These are phyloP conservation scores for Heterobasidion occidentale DNA, from an alignment of 1,284 basidiomycete genomes.

Conservation along the genomic window DNA sequence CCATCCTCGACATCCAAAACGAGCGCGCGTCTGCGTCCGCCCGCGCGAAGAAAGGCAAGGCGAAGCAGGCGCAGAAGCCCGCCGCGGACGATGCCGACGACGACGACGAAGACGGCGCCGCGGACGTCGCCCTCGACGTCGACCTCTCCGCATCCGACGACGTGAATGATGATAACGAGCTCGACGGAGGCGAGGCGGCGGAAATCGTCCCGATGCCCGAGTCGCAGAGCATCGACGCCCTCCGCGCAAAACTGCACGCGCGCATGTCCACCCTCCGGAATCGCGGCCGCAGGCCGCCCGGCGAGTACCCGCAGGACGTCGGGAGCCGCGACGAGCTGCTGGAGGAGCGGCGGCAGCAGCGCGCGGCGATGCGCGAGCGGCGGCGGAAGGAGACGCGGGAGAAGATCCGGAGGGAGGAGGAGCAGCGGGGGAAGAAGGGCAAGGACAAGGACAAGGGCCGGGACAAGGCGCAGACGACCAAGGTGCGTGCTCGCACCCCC, in stretches of 20 bases:
- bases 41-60: slow-evolving; percentile 33
- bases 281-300: slow-evolving; percentile 16
- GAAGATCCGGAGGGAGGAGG: slow-evolving; percentile 58
- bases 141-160: slow-evolving; percentile 17
- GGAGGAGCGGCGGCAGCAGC: slow-evolving; percentile 67
- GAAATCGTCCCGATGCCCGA: slow-evolving; percentile 60
- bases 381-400: slow-evolving; percentile 80
- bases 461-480: slow-evolving; percentile 37
- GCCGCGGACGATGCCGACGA: slow-evolving; percentile 18
- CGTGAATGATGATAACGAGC: slow-evolving; percentile 18
- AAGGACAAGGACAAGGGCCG: slow-evolving; percentile 42
- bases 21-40: slow-evolving; percentile 31
- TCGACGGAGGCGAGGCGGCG: slow-evolving; percentile 10
- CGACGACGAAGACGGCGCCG: slow-evolving; percentile 25
- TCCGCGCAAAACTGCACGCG: slow-evolving; percentile 74
- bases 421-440: slow-evolving; percentile 36
- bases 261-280: slow-evolving; percentile 68
- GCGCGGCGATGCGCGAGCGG: slow-evolving; percentile 77
- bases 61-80: slow-evolving; percentile 42
- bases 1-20: slow-evolving; percentile 69
- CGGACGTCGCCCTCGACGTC: slow-evolving; percentile 22
- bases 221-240: slow-evolving; percentile 56
- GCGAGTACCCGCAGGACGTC: slow-evolving; percentile 17
- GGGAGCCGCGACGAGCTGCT: slow-evolving; percentile 74
- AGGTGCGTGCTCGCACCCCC: slow-evolving; percentile 31